Evolutionary conservation across 2,329 filamentous ascomycete species (phyloP), one percentile per base, ranked within the genome.

Genomic region (Alternaria viburni): DNA sequence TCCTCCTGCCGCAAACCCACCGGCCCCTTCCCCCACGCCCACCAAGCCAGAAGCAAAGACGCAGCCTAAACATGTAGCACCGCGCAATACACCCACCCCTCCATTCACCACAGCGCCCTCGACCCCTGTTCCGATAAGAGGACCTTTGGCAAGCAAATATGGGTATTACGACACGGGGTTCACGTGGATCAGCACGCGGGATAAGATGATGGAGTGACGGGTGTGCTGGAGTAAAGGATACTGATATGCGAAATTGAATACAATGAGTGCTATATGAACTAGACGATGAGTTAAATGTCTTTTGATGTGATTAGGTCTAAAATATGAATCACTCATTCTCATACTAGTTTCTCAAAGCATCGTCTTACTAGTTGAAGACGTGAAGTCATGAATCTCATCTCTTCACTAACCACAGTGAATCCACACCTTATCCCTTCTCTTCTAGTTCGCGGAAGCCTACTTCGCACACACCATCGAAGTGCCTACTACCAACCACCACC

Each of bases 251-350:
- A 41, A 0, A 17, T 1, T 6, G 36, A 41, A 41, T 41, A 41
- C 2, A 41, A 10, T 41, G 5, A 41, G 36, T 41, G 32, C 15
- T 6, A 10, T 41, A 5, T 41, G 32, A n/a, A 41, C 2, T n/a
- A n/a, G 1, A 36, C 4, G 2, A 36, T 36, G 13, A 10, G 7
- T 1, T n/a, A 1, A n/a, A 10, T 9, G 15, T 41, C 4, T 41
- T 41, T 3, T 10, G 36, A 41, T 41, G 9, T 41, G 15, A 10
- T n/a, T 0, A 41, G 9, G 2, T 0, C 9, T 41, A 3, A 6
- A 36, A 36, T 2, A 3, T 32, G 15, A 41, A 5, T 6, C n/a
- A 41, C 3, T 6, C 0, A 2, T 41, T 5, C 0, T 0, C 15
- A 3, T 6, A 41, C 1, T 2, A 41, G 9, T 17, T 17, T 17